Percentiles rank a stretch among this genome's conserved stretches.
Evolutionary conservation across 805 yeast genomes (phyloP).

Genomic region (Saccharomycopsis oosterbeekiorum): DNA sequence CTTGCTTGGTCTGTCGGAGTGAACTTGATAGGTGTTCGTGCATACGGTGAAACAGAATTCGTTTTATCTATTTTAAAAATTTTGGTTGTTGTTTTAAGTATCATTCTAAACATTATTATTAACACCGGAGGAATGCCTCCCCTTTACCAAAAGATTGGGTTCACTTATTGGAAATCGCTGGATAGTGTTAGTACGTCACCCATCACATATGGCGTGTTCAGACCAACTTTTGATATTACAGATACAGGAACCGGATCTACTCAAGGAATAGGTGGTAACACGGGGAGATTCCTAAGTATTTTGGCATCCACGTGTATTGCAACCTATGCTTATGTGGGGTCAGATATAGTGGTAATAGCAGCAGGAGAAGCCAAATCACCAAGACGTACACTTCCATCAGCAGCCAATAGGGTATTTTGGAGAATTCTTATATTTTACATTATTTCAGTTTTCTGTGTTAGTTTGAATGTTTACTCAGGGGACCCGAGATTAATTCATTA

Average conservation of each 20-base stretch:
- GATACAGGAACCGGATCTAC: constrained; percentile 49
- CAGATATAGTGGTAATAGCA: constrained; percentile 74
- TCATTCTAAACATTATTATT: constrained; percentile 51
- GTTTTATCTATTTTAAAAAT: constrained; percentile 49
- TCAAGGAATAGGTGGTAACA: constrained; percentile 50
- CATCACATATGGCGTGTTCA: constrained; percentile 59
- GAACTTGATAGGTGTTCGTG: constrained; percentile 58
- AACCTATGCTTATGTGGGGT: constrained; percentile 70
- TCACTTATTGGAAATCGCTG: constrained; percentile 55
- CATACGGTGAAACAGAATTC: constrained; percentile 69
- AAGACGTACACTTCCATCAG: constrained; percentile 67
- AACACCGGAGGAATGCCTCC: constrained; percentile 53
- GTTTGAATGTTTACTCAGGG: constrained; percentile 67
- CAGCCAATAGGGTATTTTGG: constrained; percentile 68
- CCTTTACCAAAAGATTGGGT: constrained; percentile 41
- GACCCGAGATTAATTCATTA: constrained; percentile 63
- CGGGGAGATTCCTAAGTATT: constrained; percentile 53
- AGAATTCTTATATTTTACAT: constrained; percentile 57
- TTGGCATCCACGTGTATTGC: constrained; percentile 54
- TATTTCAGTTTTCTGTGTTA: constrained; percentile 57
- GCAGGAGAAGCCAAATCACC: constrained; percentile 82
- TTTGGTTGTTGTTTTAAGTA: constrained; percentile 38
- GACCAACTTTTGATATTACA: constrained; percentile 59
- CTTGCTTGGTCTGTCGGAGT: constrained; percentile 37
- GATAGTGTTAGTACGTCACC: constrained; percentile 33